Evolutionary conservation across 2,329 filamentous ascomycete genomes (phyloP).

Genomic region (Teratosphaeria zuluensis): DNA sequence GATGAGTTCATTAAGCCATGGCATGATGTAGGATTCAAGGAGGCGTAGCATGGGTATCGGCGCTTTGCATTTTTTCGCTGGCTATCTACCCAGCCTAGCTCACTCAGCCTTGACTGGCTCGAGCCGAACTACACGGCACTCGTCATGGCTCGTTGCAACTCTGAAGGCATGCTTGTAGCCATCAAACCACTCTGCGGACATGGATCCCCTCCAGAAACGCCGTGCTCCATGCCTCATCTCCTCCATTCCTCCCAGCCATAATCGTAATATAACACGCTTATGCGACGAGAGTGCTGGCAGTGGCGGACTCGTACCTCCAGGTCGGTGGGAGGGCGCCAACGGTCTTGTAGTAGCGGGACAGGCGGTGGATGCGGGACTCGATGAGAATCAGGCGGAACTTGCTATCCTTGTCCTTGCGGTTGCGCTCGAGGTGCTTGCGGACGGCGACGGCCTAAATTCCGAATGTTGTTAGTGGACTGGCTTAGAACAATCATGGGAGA

Average conservation of each 20-base stretch:
- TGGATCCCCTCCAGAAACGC: not conserved
- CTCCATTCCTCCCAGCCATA: not conserved
- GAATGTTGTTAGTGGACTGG: not conserved
- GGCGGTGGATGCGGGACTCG: conserved; percentile 99
- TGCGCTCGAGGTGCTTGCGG: conserved; percentile 99
- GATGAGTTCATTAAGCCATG: too few species aligned
- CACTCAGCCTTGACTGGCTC: not conserved
- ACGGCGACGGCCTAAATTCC: conserved; percentile 72
- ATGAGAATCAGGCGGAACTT: conserved; percentile 99
- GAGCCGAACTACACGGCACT: not conserved
- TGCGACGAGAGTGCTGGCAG: conserved; percentile 85
- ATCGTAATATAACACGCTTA: conserved; percentile 45
- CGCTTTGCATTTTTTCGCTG: not conserved
- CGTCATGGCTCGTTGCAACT: not conserved
- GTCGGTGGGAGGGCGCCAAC: conserved; percentile 74
- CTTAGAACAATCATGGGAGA: not conserved
- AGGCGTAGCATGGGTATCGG: not conserved
- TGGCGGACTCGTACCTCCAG: conserved; percentile 98
- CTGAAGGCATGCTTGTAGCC: not conserved
- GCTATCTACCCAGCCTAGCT: not conserved
- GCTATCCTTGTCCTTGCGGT: conserved; percentile 99
- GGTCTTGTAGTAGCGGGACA: conserved; percentile 99
- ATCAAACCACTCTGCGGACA: not conserved
- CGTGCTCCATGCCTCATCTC: not conserved
- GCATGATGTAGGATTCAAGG: too few species aligned